Evolutionary conservation across 441 rosid genomes (phyloP).

Genomic region (Erodium trifolium): DNA sequence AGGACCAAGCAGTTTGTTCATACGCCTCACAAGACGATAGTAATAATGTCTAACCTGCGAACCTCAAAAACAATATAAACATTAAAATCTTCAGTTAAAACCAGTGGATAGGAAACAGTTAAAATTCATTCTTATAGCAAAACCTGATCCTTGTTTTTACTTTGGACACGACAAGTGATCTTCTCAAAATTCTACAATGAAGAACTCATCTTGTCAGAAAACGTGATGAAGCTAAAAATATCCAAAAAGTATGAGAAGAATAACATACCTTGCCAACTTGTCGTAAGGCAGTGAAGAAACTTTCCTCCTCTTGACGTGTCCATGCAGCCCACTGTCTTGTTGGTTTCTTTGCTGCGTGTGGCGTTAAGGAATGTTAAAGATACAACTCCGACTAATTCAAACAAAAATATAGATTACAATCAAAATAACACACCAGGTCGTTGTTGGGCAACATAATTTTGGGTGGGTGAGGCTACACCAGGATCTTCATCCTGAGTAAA

Average conservation of each 20-base stretch:
- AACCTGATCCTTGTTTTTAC: constrained; percentile 99
- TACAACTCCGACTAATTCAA: constrained; percentile 3
- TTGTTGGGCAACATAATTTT: constrained; percentile 28
- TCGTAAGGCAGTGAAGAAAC: constrained; percentile 91
- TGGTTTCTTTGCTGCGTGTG: constrained; percentile 59
- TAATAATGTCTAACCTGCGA: constrained; percentile 94
- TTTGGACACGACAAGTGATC: constrained; percentile 88
- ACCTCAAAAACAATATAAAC: constrained; percentile 12
- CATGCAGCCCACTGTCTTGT: constrained; percentile 99
- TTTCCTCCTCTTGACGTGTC: constrained; percentile 97
- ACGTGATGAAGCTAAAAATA: constrained; percentile 7
- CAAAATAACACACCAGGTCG: constrained; percentile 46
- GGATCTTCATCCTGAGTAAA: constrained; percentile 40
- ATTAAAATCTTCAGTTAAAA: constrained; percentile 14
- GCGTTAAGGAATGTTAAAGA: constrained; percentile 6
- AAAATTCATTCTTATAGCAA: constrained; percentile 15
- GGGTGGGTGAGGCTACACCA: constrained; percentile 28
- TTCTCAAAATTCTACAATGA: constrained; percentile 84
- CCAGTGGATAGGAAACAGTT: constrained; percentile 5
- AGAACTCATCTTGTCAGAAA: constrained; percentile 17
- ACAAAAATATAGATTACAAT: not conserved
- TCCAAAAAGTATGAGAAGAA: not conserved
- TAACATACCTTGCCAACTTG: constrained; percentile 89
- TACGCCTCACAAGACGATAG: constrained; percentile 90
- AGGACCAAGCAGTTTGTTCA: constrained; percentile 95